Base-by-base conservation (phyloP, 2,329 filamentous ascomycete species). In the Elsinoe batatas region DNA sequence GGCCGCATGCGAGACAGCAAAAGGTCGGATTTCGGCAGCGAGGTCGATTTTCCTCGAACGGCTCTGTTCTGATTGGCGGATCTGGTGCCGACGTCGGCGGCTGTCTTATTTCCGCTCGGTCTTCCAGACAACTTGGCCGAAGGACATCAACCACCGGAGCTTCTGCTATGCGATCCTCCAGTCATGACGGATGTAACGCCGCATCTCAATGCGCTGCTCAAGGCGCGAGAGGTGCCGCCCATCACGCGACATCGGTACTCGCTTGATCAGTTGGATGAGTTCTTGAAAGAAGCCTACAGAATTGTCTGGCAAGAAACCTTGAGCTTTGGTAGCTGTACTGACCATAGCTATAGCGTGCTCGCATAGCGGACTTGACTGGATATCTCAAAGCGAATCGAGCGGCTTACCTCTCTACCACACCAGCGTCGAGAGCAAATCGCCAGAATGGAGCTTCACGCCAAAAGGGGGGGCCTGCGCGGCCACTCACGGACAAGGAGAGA, bases 251-350 rank as follows among this genome's bases (percentile, higher is more conserved):
- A 72, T 58, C 65, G 65, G 10, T 74, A 70, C 59, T 67, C 67
- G 58, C 64, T 70, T 53, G 66, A 67, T 46, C 64, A 66, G 54
- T 79, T 93, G 51, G 88, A 96, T 68, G 86, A 87, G 64, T 98
- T 97, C 68, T 76, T 97, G 33, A 90, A 91, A 67, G 91, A 97
- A 72, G 93, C 93, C 54, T 93, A 95, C 72, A 82, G 86, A 68
- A 96, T 97, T 70, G 91, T 94, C 74, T 10, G 64, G 17, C 26
- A 8, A 15, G 36, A 22, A n/a, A 38, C 65, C 79, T 51, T 60
- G 63, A 61, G 59, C 61, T 53, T 56, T 33, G 43, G 46, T 54
- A 56, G 56, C 37, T 40, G 22, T 12, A 38, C 64, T 68, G 61
- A 64, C 65, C 58, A 64, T 17, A 43, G 57, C 7, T 42, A 15